Evolutionary conservation across 768 basidiomycete genomes (phyloP).

Genomic region (Pleurotus platypus): DNA sequence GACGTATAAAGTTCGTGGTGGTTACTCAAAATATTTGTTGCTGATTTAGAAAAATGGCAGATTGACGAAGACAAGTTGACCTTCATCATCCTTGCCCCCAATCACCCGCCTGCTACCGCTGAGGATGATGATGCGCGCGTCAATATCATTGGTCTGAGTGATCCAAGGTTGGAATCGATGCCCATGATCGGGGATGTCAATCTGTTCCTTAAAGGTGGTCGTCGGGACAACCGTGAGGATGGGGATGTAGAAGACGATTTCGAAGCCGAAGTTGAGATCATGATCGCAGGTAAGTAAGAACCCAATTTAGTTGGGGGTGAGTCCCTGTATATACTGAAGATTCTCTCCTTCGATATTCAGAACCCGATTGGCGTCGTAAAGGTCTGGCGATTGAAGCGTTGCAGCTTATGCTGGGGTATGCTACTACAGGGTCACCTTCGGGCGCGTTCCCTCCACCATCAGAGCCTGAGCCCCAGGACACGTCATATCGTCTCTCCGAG

Average conservation of each 20-base stretch:
- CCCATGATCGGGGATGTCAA: slow-evolving; percentile 94
- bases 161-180: slow-evolving; percentile 29
- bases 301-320: background rate
- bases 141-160: slow-evolving; percentile 21
- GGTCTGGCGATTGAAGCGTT: slow-evolving; percentile 65
- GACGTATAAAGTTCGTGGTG: background rate
- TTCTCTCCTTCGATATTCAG: slow-evolving; percentile 30
- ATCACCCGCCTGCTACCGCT: slow-evolving; percentile 4
- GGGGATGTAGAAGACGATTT: slow-evolving; percentile 36
- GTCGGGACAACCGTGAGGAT: slow-evolving; percentile 13
- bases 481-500: slow-evolving; percentile 13
- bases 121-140: background rate
- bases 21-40: background rate
- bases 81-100: slow-evolving; percentile 73
- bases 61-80: slow-evolving; percentile 87
- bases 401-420: slow-evolving; percentile 65
- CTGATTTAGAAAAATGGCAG: slow-evolving; percentile 66
- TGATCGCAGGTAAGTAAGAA: slow-evolving; percentile 72
- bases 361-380: slow-evolving; percentile 61
- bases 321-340: background rate
- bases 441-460: slow-evolving; percentile 18
- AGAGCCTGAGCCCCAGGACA: background rate
- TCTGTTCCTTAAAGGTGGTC: slow-evolving; percentile 69
- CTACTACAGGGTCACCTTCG: slow-evolving; percentile 38
- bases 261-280: slow-evolving; percentile 86